phyloP scores from a whole-genome alignment of 2,329 filamentous ascomycete genomes.

The Cercospora sojina region DNA sequence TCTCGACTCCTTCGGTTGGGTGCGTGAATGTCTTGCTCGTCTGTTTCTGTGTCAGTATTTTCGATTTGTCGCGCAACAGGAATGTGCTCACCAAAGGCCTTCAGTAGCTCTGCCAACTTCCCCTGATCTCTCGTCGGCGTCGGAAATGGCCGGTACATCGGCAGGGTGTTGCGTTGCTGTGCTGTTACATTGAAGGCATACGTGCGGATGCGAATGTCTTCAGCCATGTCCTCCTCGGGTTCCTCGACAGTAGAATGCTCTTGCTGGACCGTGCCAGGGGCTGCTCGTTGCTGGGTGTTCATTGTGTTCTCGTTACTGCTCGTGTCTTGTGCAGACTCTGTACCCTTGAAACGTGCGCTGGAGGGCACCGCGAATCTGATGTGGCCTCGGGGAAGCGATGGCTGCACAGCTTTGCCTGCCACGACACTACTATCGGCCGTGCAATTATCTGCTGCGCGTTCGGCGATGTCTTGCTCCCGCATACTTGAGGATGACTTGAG shows the following conservation, averaged over 20 bases:
- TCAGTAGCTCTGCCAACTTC: slow-evolving; percentile 11
- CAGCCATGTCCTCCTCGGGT: slow-evolving; percentile 14
- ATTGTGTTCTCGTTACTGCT: not conserved
- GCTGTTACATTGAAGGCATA: slow-evolving; percentile 10
- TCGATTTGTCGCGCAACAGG: not conserved
- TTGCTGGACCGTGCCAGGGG: not conserved
- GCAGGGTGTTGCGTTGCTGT: not conserved
- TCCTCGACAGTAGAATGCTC: not conserved
- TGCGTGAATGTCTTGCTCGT: not conserved
- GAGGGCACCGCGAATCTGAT: not conserved
- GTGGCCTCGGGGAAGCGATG: not conserved
- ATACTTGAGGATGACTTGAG: not conserved
- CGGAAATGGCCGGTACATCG: slow-evolving; percentile 6
- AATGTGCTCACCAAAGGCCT: slow-evolving; percentile 10
- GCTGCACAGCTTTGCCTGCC: not conserved
- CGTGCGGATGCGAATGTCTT: slow-evolving; percentile 19
- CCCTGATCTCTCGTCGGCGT: slow-evolving; percentile 11
- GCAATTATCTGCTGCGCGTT: not conserved
- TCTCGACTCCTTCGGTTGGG: not conserved
- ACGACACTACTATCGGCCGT: not conserved
- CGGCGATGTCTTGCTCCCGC: not conserved
- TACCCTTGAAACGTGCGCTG: not conserved
- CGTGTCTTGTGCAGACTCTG: not conserved
- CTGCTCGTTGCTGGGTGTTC: not conserved
- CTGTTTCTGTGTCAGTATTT: slow-evolving; percentile 2